Conservation (phyloP, 805 yeast genomes). For the Cyberlindnera maritima region DNA sequence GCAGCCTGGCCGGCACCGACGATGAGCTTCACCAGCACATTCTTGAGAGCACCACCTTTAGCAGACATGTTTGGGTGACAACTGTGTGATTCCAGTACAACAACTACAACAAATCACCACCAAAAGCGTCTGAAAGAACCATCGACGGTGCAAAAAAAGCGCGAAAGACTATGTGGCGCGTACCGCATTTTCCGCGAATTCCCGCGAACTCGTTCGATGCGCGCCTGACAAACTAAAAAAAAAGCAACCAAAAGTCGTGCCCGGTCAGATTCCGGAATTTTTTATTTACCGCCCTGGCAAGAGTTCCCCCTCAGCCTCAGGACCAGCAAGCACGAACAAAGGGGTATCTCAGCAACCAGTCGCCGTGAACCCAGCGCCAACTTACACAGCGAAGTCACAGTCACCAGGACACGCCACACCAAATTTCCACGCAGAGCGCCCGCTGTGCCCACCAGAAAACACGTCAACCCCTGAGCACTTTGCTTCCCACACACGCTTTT, state of each 20-base stretch:
- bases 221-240: background rate
- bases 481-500: no score
- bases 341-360: background rate
- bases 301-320: background rate
- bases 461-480: background rate
- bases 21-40: slow-evolving; percentile 75
- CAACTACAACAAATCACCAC: no score
- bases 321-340: background rate
- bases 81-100: background rate
- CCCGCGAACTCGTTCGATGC: slow-evolving; percentile 3
- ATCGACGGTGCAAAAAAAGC: no score
- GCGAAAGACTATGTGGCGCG: no score
- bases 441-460: background rate
- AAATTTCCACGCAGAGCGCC: background rate
- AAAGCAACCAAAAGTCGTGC: slow-evolving; percentile 3
- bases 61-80: slow-evolving; percentile 22
- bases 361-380: background rate
- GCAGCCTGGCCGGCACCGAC: slow-evolving; percentile 98
- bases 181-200: no score
- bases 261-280: background rate
- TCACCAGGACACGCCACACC: background rate
- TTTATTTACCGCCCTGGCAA: background rate
- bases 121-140: no score
- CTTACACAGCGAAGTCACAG: no score
- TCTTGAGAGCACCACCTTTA: slow-evolving; percentile 27